phyloP scores from a whole-genome alignment of 352 stramenopile genomes.

The Albugo candida region DNA sequence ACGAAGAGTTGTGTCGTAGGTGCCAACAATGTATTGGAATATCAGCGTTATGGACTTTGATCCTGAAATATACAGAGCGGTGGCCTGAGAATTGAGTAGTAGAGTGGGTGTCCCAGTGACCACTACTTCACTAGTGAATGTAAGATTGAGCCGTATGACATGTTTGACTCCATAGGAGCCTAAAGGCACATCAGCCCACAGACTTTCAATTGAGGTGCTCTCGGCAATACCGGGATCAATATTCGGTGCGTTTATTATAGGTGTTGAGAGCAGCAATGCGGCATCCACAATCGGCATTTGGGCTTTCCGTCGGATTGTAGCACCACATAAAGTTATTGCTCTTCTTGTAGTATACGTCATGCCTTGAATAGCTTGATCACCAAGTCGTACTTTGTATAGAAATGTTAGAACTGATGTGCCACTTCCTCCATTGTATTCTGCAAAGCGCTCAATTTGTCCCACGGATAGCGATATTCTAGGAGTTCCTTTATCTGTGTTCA shows the following conservation, averaged over 20 bases:
- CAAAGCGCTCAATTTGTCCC: slow-evolving; percentile 39
- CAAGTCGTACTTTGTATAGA: slow-evolving; percentile 37
- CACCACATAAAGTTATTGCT: slow-evolving; percentile 40
- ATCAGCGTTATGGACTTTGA: slow-evolving; percentile 22
- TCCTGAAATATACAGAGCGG: slow-evolving; percentile 37
- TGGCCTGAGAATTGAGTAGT: slow-evolving; percentile 33
- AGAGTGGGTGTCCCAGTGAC: slow-evolving; percentile 23
- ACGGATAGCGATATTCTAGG: slow-evolving; percentile 36
- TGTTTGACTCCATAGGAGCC: slow-evolving; percentile 55
- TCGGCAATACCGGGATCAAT: background rate
- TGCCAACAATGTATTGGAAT: slow-evolving; percentile 54
- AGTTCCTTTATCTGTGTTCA: slow-evolving; percentile 26
- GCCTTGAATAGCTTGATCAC: slow-evolving; percentile 20
- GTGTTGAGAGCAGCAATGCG: slow-evolving; percentile 25
- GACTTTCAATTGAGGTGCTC: slow-evolving; percentile 18
- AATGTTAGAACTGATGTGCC: slow-evolving; percentile 33
- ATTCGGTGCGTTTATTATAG: slow-evolving; percentile 19
- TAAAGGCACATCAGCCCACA: slow-evolving; percentile 23
- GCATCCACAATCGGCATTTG: slow-evolving; percentile 27
- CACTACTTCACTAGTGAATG: slow-evolving; percentile 57
- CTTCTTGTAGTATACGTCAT: slow-evolving; percentile 30
- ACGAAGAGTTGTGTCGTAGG: slow-evolving; percentile 17
- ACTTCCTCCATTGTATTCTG: slow-evolving; percentile 31
- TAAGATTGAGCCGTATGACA: slow-evolving; percentile 41
- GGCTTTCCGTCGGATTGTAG: slow-evolving; percentile 31